These are phyloP conservation scores for Alnus glutinosa DNA, from an alignment of 306 rosid genomes.

Conservation along the genomic window DNA sequence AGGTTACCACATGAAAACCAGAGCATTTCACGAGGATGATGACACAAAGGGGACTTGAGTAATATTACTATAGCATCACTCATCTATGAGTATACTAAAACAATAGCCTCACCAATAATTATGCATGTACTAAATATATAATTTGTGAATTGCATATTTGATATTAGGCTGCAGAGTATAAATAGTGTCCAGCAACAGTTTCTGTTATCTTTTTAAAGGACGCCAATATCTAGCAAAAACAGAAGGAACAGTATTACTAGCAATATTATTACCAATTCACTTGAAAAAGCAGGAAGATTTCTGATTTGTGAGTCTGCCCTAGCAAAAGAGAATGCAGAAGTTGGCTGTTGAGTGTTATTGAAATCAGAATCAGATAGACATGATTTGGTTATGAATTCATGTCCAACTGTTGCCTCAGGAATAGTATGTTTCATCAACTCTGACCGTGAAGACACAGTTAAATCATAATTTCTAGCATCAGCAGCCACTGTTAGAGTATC, in stretches of 20 bases:
- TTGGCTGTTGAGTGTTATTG: slow-evolving; percentile 31
- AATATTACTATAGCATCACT: no score
- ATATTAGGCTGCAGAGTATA: no score
- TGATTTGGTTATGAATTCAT: slow-evolving; percentile 30
- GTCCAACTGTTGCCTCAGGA: slow-evolving; percentile 36
- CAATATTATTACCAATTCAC: slow-evolving; percentile 41
- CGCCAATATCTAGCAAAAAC: slow-evolving; percentile 22
- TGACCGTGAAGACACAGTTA: slow-evolving; percentile 34
- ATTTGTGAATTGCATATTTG: not conserved
- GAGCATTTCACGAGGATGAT: no score
- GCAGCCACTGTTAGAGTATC: slow-evolving; percentile 30
- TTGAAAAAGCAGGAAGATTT: slow-evolving; percentile 35
- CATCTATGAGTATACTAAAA: not conserved
- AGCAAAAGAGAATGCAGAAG: slow-evolving; percentile 42
- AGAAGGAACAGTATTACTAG: slow-evolving; percentile 10
- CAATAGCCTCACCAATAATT: not conserved
- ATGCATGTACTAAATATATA: not conserved
- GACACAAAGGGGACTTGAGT: no score
- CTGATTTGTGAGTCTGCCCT: slow-evolving; percentile 39
- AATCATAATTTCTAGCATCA: slow-evolving; percentile 34
- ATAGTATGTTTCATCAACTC: slow-evolving; percentile 37
- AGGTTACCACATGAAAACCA: no score
- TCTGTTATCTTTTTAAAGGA: not conserved
- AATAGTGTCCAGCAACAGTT: no score
- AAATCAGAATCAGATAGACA: slow-evolving; percentile 35